Base-by-base conservation (phyloP, 2,329 filamentous ascomycete species). In the Penicillium sp. region DNA sequence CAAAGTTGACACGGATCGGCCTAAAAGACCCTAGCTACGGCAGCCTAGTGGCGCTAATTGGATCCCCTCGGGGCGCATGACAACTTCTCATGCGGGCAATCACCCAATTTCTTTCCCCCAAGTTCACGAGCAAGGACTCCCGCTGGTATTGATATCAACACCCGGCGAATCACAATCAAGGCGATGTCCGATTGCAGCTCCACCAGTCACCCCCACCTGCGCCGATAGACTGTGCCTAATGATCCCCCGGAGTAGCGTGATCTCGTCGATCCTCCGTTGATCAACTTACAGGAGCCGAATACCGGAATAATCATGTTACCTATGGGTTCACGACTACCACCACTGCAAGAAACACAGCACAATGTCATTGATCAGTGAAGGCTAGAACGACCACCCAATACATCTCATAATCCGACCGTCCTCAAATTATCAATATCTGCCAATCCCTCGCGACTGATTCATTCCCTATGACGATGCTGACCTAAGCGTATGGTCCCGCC, bases 1-100 rank as follows among this genome's bases (percentile, higher is more conserved):
- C 45, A 15, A 55, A 37, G 49, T 39, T 39, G 49, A 60, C 57
- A 61, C 57, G 60, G 63, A 65, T 64, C 59, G 39, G 45, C 45
- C 25, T 20, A 35, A n/a, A 51, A 34, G 35, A 20, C 35, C 49
- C 49, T 17, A 52, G 49, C 49, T 17, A 54, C 38, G 25, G 51
- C n/a, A 22, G 12, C 15, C 31, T 43, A 12, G 51, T 54, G 51
- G 51, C 51, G 51, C 39, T 34, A 22, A 54, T 57, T 56, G 50
- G 51, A 48, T 60, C 62, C 57, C 3, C 7, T 10, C 31, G 38
- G 38, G 39, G 51, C 51, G 51, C 65, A 67, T 67, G 65, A 67
- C 63, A 67, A 59, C 62, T 62, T 67, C 55, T 28, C 55, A 59
- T 65, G 64, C 63, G 61, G 57, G 58, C 59, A 61, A 62, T 61